These are phyloP conservation scores for Myxozyma udenii DNA, from an alignment of 805 yeast species.

Conservation along the genomic window DNA sequence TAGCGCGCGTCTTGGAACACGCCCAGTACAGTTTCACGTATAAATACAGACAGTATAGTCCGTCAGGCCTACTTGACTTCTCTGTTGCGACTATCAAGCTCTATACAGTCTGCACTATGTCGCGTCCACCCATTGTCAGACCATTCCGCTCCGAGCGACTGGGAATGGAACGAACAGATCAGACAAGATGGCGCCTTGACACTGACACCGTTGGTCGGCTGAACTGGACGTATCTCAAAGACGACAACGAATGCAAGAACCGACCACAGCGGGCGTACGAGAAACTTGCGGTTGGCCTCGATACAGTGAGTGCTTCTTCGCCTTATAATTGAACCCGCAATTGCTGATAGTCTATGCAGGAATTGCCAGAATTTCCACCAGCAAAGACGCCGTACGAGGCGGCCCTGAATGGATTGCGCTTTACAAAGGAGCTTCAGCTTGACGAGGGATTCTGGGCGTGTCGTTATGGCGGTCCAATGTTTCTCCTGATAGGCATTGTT, in stretches of 20 bases:
- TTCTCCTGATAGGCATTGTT: constrained; percentile 87
- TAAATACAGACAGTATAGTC: too few relatives aligned
- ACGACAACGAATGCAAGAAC: constrained; percentile 38
- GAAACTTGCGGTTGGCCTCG: constrained; percentile 52
- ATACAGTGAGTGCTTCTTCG: constrained; percentile 23
- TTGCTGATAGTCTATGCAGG: constrained; percentile 23
- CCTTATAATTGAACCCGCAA: neutral
- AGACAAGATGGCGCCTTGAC: constrained; percentile 67
- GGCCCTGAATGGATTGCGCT: constrained; percentile 70
- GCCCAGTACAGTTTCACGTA: too few relatives aligned
- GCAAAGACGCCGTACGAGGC: constrained; percentile 53
- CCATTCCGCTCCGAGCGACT: constrained; percentile 55
- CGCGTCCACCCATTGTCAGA: constrained; percentile 6
- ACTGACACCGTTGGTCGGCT: constrained; percentile 61
- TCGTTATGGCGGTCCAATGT: constrained; percentile 97
- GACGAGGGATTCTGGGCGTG: constrained; percentile 78
- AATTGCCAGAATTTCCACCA: constrained; percentile 38
- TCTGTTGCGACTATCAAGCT: too few relatives aligned
- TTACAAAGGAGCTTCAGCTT: constrained; percentile 69
- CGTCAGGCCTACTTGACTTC: too few relatives aligned
- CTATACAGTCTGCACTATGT: too few relatives aligned
- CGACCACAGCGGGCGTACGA: constrained; percentile 51
- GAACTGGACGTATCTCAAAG: constrained; percentile 61
- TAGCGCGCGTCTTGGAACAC: too few relatives aligned
- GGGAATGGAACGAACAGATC: constrained; percentile 67